These are phyloP conservation scores for Leccinum obscurum DNA, from an alignment of 768 basidiomycete species.

Conservation along the genomic window DNA sequence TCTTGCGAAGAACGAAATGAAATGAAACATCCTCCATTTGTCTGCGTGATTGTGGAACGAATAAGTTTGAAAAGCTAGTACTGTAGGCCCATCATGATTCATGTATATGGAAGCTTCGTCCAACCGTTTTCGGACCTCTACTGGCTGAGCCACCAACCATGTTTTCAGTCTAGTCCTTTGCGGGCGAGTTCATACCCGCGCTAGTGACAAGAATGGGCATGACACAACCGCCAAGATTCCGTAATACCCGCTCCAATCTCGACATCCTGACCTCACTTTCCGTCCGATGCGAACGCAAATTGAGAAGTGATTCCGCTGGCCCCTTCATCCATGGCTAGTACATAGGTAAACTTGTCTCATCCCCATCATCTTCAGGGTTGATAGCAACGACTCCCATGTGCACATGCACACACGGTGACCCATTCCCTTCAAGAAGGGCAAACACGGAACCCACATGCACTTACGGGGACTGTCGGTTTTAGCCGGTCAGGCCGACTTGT, in stretches of 20 bases:
- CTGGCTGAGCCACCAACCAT: neutral
- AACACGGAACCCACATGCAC: neutral
- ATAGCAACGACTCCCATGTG: neutral
- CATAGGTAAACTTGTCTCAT: constrained; percentile 1
- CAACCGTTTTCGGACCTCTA: constrained; percentile 8
- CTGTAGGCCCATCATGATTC: neutral
- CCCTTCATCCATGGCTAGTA: neutral
- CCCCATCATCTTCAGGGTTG: constrained; percentile 10
- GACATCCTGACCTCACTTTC: neutral
- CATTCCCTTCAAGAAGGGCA: neutral
- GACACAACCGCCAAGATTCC: constrained; percentile 11
- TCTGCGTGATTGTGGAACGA: constrained; percentile 8
- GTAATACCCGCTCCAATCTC: constrained; percentile 14
- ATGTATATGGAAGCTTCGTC: neutral
- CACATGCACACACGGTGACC: neutral
- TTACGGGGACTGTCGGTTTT: neutral
- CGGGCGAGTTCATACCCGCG: constrained; percentile 5
- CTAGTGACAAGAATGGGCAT: neutral
- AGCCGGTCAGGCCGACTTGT: neutral
- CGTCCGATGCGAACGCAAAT: constrained; percentile 7
- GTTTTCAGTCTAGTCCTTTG: constrained; percentile 17
- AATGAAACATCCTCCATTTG: constrained; percentile 39
- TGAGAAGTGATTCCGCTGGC: neutral
- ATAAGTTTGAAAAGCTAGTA: neutral
- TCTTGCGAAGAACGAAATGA: constrained; percentile 43